Conservation (phyloP, 768 basidiomycete genomes). For the Tubosaeta sp. region DNA sequence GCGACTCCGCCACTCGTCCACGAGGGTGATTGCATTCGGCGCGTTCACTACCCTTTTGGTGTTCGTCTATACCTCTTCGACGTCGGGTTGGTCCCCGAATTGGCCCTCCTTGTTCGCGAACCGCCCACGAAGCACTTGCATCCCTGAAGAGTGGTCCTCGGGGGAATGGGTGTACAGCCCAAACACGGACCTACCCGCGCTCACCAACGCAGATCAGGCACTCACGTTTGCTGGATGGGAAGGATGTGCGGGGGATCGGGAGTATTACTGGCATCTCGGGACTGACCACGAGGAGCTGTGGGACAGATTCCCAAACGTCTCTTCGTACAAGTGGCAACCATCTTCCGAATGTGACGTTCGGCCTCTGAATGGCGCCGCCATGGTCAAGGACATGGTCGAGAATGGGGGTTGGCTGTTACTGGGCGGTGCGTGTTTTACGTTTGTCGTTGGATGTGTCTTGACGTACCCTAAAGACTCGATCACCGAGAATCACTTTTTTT, state of each 20-base stretch:
- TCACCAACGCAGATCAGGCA: slow-evolving; percentile 41
- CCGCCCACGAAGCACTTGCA: slow-evolving; percentile 29
- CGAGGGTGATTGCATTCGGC: slow-evolving; percentile 25
- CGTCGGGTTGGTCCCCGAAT: slow-evolving; percentile 11
- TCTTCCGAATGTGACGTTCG: slow-evolving; percentile 40
- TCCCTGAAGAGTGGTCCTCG: slow-evolving; percentile 32
- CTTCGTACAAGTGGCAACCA: slow-evolving; percentile 53
- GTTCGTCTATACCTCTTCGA: slow-evolving; percentile 29
- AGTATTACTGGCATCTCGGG: slow-evolving; percentile 61
- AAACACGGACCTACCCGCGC: slow-evolving; percentile 30
- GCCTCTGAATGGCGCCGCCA: slow-evolving; percentile 36
- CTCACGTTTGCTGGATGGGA: slow-evolving; percentile 52
- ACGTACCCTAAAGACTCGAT: slow-evolving; percentile 48
- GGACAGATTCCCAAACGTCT: slow-evolving; percentile 50
- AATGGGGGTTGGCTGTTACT: slow-evolving; percentile 68
- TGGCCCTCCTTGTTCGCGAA: slow-evolving; percentile 26
- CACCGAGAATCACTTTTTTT: slow-evolving; percentile 72
- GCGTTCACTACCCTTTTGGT: slow-evolving; percentile 23
- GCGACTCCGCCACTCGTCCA: slow-evolving; percentile 20
- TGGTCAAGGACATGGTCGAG: slow-evolving; percentile 58
- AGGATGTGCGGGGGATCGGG: slow-evolving; percentile 60
- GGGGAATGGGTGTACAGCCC: slow-evolving; percentile 42
- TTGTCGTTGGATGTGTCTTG: neutral
- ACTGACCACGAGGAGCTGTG: slow-evolving; percentile 45
- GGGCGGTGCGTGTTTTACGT: slow-evolving; percentile 45